These are phyloP conservation scores for Coelastrella sp. DNA, from an alignment of 139 green algal genomes.

Conservation along the genomic window DNA sequence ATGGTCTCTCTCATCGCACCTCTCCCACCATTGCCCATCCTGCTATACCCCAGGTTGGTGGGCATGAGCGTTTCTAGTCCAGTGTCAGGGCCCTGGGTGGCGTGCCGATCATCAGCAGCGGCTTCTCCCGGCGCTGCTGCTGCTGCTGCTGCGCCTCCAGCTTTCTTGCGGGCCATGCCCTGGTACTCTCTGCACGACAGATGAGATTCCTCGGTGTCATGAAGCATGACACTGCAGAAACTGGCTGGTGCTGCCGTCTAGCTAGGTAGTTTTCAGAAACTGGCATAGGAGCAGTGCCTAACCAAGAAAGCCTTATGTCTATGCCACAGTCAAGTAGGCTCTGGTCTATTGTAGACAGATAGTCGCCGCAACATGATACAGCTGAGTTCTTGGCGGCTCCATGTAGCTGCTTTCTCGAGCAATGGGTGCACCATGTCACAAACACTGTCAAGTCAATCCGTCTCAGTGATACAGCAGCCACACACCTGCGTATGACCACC, in stretches of 20 bases:
- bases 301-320: too few relatives aligned
- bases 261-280: too few relatives aligned
- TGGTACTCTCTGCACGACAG: background rate
- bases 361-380: too few relatives aligned
- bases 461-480: too few relatives aligned
- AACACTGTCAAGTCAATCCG: background rate
- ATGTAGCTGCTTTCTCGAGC: too few relatives aligned
- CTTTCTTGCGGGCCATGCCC: background rate
- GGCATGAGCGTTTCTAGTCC: background rate
- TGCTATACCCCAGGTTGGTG: background rate
- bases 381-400: too few relatives aligned
- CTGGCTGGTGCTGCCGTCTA: too few relatives aligned
- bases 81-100: background rate
- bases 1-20: background rate
- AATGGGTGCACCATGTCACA: background rate
- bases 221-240: background rate
- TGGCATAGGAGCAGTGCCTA: too few relatives aligned
- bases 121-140: too few relatives aligned
- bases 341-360: too few relatives aligned
- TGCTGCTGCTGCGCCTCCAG: background rate
- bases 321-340: too few relatives aligned
- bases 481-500: constrained; percentile 23
- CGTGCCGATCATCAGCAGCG: background rate
- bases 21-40: constrained; percentile 20
- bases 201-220: background rate